Evolutionary conservation across 163 green algal genomes (phyloP), one percentile per base, ranked within the genome.

Genomic region (Chlamydomonas reinhardtii): DNA sequence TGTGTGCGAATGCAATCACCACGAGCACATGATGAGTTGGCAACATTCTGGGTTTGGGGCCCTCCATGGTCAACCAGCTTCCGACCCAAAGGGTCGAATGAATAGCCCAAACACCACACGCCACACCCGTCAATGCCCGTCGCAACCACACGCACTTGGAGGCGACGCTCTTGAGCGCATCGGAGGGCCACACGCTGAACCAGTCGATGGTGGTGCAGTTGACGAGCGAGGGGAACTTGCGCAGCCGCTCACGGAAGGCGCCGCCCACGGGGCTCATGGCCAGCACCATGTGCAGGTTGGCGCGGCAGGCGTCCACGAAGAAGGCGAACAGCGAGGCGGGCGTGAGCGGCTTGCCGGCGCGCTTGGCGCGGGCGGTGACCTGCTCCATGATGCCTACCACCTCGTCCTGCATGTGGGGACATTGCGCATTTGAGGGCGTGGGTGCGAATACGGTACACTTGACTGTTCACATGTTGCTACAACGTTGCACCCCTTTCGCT

Each of bases 171-270:
- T 91, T 92, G 52, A 96, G 91, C 48, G 94, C 94, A 71, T 96
- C 92, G 8, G 77, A 78, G 12, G 94, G 94, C 94, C 94, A 96
- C 77, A 94, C 93, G 34, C n/a, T 86, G 89, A 95, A 96, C 94
- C 93, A 96, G 88, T 96, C 93, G 72, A 96, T 96, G 56, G 94
- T 97, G 88, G 89, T 94, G 91, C 92, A 96, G 84, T 95, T 95
- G 85, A 96, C 91, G 4, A 96, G 92, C 43, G 89, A 94, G 32
- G 93, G 93, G 93, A 94, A 95, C 91, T 93, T 96, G 77, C 93
- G 89, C 77, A 95, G 89, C 9, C 91, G 88, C 76, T 92, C 84
- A 24, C 92, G 87, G 91, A 96, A 95, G 69, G 90, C 86, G 72
- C 89, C 89, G 61, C 92, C 93, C 37, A 95, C 93, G 59, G 93